Evolutionary conservation across 2,329 filamentous ascomycete species (phyloP), one percentile per base, ranked within the genome.

Genomic region (Xylariomycetidae sp.): DNA sequence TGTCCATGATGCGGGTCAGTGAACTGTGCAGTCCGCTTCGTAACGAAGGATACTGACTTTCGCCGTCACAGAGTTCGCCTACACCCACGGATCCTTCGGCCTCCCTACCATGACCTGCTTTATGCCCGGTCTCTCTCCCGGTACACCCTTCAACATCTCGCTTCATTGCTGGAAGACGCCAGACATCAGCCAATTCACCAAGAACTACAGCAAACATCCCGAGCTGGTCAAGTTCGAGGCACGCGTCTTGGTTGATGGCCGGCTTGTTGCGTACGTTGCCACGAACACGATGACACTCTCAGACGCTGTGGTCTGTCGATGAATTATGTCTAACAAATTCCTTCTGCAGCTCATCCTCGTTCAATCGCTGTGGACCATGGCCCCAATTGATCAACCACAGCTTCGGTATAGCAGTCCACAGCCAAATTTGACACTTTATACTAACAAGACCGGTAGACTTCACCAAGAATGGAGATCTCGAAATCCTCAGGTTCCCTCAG

Each of bases 111-210:
- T 89, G 47, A 83, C 79, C 12, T 79, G 75, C 40, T 90, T 86
- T 53, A 67, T 87, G 27, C 79, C 83, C 2, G 82, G 78, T 38
- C 63, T 87, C 8, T 49, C 65, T 4, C 53, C 63, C 1, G 74
- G 74, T 16, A 64, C 63, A 18, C 67, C 74, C 0, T 89, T 88
- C 56, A 74, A 79, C 41, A 68, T 89, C 31, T 89, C 85, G 3
- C 68, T 90, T 30, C 84, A 89, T 58, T 79, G 72, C 37, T 90
- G 85, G 85, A 70, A 70, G 12, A 68, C 64, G 4, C 79, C 80
- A 5, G 63, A 66, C 13, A 60, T 76, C 34, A 82, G 76, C 44
- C 68, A 74, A 27, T 67, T 72, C 46, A 68, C 76, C 20, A 68
- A 67, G 39, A 62, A 63, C 27, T 68, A 76, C 49, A 75, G 70